phyloP scores from a whole-genome alignment of 441 rosid genomes.

The Syzygium malaccense region DNA sequence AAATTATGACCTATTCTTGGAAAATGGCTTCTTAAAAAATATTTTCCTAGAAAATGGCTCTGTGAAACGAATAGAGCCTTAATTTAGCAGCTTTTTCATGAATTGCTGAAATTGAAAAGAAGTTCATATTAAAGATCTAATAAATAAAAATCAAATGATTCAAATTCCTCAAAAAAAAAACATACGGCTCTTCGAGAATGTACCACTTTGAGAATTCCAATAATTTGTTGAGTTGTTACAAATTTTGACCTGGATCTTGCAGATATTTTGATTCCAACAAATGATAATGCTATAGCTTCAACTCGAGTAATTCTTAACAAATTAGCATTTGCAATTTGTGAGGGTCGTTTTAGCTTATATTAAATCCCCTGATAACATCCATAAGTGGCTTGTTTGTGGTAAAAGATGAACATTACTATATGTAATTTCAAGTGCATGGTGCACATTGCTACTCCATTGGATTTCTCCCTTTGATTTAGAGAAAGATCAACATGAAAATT shows the following conservation, averaged over 20 bases:
- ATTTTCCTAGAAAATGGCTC: too few species aligned
- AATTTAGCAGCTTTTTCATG: too few species aligned
- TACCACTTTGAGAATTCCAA: background rate
- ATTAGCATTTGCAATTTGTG: background rate
- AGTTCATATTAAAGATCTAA: too few species aligned
- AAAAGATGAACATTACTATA: background rate
- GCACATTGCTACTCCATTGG: background rate
- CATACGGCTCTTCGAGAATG: conserved; percentile 1
- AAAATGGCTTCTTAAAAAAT: too few species aligned
- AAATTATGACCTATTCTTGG: too few species aligned
- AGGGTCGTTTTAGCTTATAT: background rate
- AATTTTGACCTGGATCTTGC: fast-evolving
- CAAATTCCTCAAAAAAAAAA: background rate
- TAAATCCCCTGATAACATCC: background rate
- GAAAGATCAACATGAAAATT: background rate
- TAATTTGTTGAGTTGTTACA: background rate
- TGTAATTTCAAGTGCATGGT: background rate
- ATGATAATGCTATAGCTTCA: background rate
- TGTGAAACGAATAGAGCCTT: too few species aligned
- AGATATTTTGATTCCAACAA: background rate
- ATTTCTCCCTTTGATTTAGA: background rate
- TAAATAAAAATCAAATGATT: background rate
- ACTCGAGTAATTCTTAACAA: background rate
- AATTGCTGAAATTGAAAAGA: too few species aligned
- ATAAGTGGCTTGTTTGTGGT: background rate